Percentiles rank a stretch among this genome's conserved stretches.
phyloP scores from a whole-genome alignment of 192 early-diverging fungal species.

The Podila epigama region DNA sequence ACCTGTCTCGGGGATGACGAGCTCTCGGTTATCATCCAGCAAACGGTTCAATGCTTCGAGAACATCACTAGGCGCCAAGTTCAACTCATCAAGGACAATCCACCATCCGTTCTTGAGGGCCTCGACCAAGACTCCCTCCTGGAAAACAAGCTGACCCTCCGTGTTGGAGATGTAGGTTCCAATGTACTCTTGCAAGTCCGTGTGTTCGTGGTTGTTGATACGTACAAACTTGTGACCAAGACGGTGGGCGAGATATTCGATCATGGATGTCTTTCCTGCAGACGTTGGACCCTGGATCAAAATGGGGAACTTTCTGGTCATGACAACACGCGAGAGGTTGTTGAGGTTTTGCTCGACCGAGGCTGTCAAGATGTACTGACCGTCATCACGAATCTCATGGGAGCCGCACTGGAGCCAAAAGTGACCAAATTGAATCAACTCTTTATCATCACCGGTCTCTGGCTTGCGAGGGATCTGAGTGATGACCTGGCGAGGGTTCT shows the following conservation, averaged over 20 bases:
- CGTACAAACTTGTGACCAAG: slow-evolving; percentile 96
- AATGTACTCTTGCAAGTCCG: slow-evolving; percentile 97
- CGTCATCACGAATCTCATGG: slow-evolving; percentile 43
- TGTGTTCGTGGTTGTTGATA: slow-evolving; percentile 99
- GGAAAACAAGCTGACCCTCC: slow-evolving; percentile 88
- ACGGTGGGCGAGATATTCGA: slow-evolving; percentile 90
- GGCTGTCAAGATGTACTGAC: slow-evolving; percentile 84
- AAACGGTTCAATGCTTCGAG: slow-evolving; percentile 97
- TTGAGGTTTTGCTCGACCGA: slow-evolving; percentile 89
- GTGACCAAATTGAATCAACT: slow-evolving; percentile 77
- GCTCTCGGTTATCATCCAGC: slow-evolving; percentile 97
- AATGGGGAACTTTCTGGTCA: slow-evolving; percentile 90
- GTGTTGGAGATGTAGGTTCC: slow-evolving; percentile 88
- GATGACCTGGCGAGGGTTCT: slow-evolving; percentile 61
- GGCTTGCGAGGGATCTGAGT: slow-evolving; percentile 68
- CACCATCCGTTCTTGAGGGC: slow-evolving; percentile 95
- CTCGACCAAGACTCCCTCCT: slow-evolving; percentile 94
- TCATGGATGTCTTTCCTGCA: slow-evolving; percentile 98
- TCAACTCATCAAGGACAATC: slow-evolving; percentile 99
- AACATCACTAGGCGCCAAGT: slow-evolving; percentile 98
- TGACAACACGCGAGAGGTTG: slow-evolving; percentile 89
- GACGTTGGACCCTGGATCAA: slow-evolving; percentile 99
- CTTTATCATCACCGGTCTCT: slow-evolving; percentile 25
- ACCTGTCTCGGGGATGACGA: slow-evolving; percentile 95
- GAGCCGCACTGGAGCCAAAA: slow-evolving; percentile 83